Evolutionary conservation across 257 asterid genomes (phyloP).

Genomic region (Scutellaria baicalensis): DNA sequence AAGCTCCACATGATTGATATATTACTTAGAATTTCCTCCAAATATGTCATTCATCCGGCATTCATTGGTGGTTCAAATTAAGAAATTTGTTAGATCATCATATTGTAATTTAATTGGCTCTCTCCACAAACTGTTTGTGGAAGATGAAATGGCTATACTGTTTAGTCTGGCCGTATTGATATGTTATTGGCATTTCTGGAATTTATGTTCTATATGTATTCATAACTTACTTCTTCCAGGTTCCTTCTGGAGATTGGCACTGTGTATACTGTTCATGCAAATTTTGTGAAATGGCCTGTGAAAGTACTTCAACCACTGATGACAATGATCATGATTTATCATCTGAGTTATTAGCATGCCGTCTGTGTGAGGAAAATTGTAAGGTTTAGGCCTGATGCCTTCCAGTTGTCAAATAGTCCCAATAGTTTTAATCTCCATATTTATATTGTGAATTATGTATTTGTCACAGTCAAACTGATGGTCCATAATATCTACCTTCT

Average conservation of each 20-base stretch:
- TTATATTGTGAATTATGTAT: neutral
- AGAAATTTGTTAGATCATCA: neutral
- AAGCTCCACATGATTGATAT: constrained; percentile 2
- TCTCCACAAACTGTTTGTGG: neutral
- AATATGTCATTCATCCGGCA: neutral
- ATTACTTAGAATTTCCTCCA: neutral
- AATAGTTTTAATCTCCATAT: neutral
- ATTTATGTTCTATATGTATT: neutral
- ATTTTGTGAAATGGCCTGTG: constrained; percentile 64
- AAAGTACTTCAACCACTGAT: constrained; percentile 28
- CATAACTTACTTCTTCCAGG: constrained; percentile 28
- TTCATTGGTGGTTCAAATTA: neutral
- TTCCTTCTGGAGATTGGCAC: constrained; percentile 89
- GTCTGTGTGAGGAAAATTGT: constrained; percentile 87
- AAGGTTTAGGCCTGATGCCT: constrained; percentile 10
- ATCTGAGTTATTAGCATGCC: constrained; percentile 47
- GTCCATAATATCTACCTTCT: constrained; percentile 4
- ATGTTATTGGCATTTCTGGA: neutral
- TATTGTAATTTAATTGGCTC: neutral
- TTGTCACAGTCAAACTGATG: constrained; percentile 1
- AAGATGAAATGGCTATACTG: constrained; percentile 2
- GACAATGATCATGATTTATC: constrained; percentile 24
- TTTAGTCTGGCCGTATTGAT: neutral
- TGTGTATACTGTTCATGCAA: constrained; percentile 91
- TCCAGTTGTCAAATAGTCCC: constrained; percentile 6